Evolutionary conservation across 1,284 basidiomycete species (phyloP), one percentile per base, ranked within the genome.

Genomic region (Cutaneotrichosporon arboriforme): DNA sequence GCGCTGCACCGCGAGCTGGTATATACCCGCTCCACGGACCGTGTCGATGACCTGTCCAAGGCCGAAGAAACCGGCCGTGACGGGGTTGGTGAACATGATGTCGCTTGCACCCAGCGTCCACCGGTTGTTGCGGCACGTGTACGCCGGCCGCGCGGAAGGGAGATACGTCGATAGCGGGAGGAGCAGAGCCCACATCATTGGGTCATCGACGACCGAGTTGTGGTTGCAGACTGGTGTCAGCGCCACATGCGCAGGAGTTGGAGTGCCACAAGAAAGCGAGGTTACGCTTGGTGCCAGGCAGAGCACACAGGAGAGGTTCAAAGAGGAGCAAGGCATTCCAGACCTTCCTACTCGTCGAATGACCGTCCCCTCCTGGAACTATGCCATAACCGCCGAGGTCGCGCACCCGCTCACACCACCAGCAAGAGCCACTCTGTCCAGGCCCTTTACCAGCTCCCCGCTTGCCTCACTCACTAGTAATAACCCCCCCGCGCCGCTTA

Each of bases 81-180:
- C 87, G 83, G 87, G 83, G 74, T 92, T 96, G 8, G 88, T 97
- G 76, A 97, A 98, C 80, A 97, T 87, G 67, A 98, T 86, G 60
- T 98, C 94, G 17, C 87, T 86, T 88, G 18, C 17, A 20, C 72
- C 72, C 4, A 74, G 52, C 15, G 74, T 76, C 74, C 74, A 76
- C 2, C 74, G 59, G 4, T 63, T 64, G 46, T 74, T 68, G 39
- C 66, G 54, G 18, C 64, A 70, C 12, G 67, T 70, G 44, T 65
- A 59, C 3, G 54, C 37, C 12, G 70, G 65, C 14, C 59, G 55
- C 4, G 72, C 62, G 36, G 72, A 67, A 3, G 74, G 74, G 22
- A 85, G 75, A 68, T 83, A 87, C 55, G 79, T 83, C 23, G 77
- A 72, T 15, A 79, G 66, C 0, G 90, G 90, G 55, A 94, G 81